Evolutionary conservation across 306 rosid species (phyloP), one percentile per base, ranked within the genome.

Genomic region (Mimosa bimucronata): DNA sequence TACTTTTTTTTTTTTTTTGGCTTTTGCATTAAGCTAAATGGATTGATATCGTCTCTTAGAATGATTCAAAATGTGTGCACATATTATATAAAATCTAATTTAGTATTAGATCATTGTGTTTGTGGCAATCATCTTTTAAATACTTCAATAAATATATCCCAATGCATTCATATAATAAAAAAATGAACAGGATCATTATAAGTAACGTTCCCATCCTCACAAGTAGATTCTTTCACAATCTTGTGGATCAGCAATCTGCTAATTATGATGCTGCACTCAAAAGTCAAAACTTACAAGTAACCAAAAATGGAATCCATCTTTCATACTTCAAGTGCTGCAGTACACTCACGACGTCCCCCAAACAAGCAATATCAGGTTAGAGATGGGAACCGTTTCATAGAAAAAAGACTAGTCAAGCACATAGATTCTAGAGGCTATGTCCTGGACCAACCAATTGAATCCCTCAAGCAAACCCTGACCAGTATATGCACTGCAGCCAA

Each of bases 381-480:
- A 41, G 38, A 55, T 65, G 80, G 30, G 65, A 69, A 70, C 58
- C 73, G 25, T 75, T 69, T 60, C 75, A 50, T 12, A n/a, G 45
- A 14, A 66, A 41, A 44, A 64, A 6, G 29, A 80, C 71, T 62
- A 88, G 55, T 88, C 87, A 50, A 92, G 91, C 88, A 90, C 81
- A 79, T 94, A 92, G 74, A 90, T 90, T 84, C 94, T 88, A 41
- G 97, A 94, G 48, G 97, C 98, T 65, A 94, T 79, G 83, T 92
- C 97, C 79, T 92, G 94, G 78, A 94, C 97, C 89, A 94, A 62
- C 98, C 98, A 90, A 89, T 89, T 88, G 81, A 92, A 89, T 29
- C 94, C 98, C 84, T 88, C 90, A n/a, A 94, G 91, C 83, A 92
- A 84, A 28, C 97, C 97, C 72, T 90, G 91, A 4, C 97, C 98